Conservation (phyloP, 1,284 basidiomycete genomes). For the Macrocybe sp. region DNA sequence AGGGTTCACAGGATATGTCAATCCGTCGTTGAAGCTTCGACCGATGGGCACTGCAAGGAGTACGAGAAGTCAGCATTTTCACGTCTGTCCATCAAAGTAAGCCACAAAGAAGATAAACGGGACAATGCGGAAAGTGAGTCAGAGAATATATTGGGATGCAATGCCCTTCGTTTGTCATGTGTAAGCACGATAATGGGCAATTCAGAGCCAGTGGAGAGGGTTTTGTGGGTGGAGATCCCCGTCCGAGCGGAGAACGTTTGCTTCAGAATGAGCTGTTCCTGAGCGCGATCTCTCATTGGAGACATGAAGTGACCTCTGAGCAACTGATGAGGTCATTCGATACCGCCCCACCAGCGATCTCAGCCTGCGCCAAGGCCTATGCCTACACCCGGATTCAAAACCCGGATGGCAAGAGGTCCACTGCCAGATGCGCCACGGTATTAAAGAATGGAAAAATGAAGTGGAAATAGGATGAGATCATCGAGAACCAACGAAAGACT, state of each 20-base stretch:
- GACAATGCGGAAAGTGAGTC: no score
- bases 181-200: no score
- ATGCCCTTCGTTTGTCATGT: no score
- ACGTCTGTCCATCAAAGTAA: neutral
- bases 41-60: slow-evolving; percentile 62
- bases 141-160: no score
- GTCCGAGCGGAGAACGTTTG: no score
- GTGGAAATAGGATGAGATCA: neutral
- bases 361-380: neutral
- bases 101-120: neutral
- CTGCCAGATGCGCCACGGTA: neutral
- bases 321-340: neutral
- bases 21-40: slow-evolving; percentile 50
- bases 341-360: neutral
- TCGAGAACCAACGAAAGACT: slow-evolving; percentile 26
- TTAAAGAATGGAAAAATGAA: slow-evolving; percentile 4
- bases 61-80: slow-evolving; percentile 5
- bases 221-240: no score
- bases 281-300: no score
- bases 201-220: no score
- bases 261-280: no score
- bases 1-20: slow-evolving; percentile 66
- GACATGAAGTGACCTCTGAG: no score
- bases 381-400: neutral
- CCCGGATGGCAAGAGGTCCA: neutral